Evolutionary conservation across 2,329 filamentous ascomycete species (phyloP).

Genomic region (Neofusicoccum parvum): DNA sequence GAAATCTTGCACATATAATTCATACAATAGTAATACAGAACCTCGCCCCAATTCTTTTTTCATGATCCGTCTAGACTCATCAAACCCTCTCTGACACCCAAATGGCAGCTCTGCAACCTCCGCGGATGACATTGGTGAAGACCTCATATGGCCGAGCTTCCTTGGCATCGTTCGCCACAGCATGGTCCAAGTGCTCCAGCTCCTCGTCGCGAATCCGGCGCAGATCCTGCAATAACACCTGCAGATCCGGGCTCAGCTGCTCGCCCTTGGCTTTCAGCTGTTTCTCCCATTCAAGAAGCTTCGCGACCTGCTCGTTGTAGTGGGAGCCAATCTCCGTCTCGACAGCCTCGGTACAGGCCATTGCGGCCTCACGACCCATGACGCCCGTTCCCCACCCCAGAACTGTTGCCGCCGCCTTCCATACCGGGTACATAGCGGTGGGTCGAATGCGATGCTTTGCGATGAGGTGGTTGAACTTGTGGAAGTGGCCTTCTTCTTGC

Average conservation of each 20-base stretch:
- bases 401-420: slow-evolving; percentile 76
- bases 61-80: neutral
- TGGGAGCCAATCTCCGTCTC: slow-evolving; percentile 97
- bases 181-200: slow-evolving; percentile 93
- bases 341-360: slow-evolving; percentile 98
- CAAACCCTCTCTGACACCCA: slow-evolving; percentile 80
- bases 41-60: neutral
- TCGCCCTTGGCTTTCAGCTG: slow-evolving; percentile 77
- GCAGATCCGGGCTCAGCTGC: slow-evolving; percentile 77
- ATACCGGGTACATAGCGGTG: slow-evolving; percentile 88
- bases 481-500: slow-evolving; percentile 86
- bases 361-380: slow-evolving; percentile 89
- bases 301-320: slow-evolving; percentile 89
- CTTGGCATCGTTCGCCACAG: slow-evolving; percentile 89
- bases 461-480: slow-evolving; percentile 81
- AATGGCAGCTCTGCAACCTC: slow-evolving; percentile 90
- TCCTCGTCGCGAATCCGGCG: slow-evolving; percentile 91
- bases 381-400: slow-evolving; percentile 88
- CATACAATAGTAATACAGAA: neutral
- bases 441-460: slow-evolving; percentile 87
- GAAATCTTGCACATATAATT: neutral
- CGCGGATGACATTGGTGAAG: slow-evolving; percentile 80
- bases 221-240: slow-evolving; percentile 70
- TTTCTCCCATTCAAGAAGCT: slow-evolving; percentile 77
- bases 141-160: slow-evolving; percentile 88